These are phyloP conservation scores for Diutina mesorugosa DNA, from an alignment of 1,139 yeast genomes.

Conservation along the genomic window DNA sequence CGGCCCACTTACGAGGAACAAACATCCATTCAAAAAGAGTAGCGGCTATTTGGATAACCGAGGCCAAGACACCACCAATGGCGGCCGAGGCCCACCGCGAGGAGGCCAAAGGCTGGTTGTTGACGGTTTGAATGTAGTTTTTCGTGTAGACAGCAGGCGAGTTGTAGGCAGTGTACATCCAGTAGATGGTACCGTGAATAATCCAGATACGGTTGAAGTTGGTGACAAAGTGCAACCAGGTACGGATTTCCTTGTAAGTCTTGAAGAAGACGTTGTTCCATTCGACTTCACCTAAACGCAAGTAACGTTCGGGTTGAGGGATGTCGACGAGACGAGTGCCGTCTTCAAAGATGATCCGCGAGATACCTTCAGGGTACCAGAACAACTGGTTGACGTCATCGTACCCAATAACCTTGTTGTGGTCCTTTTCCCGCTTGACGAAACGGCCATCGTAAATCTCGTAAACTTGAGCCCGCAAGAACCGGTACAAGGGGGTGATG, in stretches of 20 bases:
- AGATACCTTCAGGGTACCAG: slow-evolving; percentile 99
- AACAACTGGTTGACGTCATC: slow-evolving; percentile 97
- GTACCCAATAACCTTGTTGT: slow-evolving; percentile 87
- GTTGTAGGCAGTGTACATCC: slow-evolving; percentile 92
- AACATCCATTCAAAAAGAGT: slow-evolving; percentile 90
- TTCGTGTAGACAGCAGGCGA: slow-evolving; percentile 85
- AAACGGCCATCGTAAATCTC: slow-evolving; percentile 91
- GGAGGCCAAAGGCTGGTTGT: slow-evolving; percentile 78
- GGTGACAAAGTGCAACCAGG: slow-evolving; percentile 94
- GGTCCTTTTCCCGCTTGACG: slow-evolving; percentile 95
- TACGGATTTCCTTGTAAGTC: slow-evolving; percentile 91
- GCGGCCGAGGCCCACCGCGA: slow-evolving; percentile 90
- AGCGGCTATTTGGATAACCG: slow-evolving; percentile 70
- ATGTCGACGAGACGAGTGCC: slow-evolving; percentile 85
- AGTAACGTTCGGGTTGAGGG: slow-evolving; percentile 81
- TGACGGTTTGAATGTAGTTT: slow-evolving; percentile 68
- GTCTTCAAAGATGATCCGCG: slow-evolving; percentile 82
- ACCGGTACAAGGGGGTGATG: slow-evolving; percentile 84
- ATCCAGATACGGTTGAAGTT: slow-evolving; percentile 98
- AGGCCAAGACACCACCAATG: slow-evolving; percentile 84
- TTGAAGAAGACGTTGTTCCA: slow-evolving; percentile 93
- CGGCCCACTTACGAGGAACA: slow-evolving; percentile 98
- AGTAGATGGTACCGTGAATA: slow-evolving; percentile 75
- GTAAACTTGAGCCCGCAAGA: slow-evolving; percentile 87
- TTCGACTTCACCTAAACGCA: slow-evolving; percentile 80